Base-by-base conservation (phyloP, 257 asterid species). In the Cynanchum wilfordii region DNA sequence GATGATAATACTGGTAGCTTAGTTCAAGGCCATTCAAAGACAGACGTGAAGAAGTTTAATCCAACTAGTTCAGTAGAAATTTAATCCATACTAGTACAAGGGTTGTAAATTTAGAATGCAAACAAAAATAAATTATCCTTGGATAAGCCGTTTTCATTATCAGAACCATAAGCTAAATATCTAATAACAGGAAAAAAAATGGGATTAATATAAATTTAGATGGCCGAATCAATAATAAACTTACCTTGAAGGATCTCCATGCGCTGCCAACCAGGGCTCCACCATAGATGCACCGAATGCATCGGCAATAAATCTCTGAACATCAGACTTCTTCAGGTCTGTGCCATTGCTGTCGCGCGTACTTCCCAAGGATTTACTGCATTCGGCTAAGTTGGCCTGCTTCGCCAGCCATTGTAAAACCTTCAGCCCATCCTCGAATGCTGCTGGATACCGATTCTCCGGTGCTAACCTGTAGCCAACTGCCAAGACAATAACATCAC, bases 211-310 rank as follows among this genome's bases (percentile, higher is more conserved):
- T 60, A 12, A 60, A 60, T 10, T 60, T 15, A 78, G 73, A 29
- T 25, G 62, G 45, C 11, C 29, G 68, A 58, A 71, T 52, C 64
- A 73, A 72, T 5, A 5, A 20, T 7, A 55, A 75, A 74, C 84
- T 64, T 73, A 93, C 98, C 98, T 90, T 56, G 95, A 90, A 24
- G 97, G 98, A 89, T 93, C 98, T 25, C 91, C 98, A 77, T 93
- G 98, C 63, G 98, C 93, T 85, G 97, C 96, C 90, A 93, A 77
- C 98, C 98, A 93, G 6, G 98, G 98, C 85, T 93, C 98, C 49
- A 87, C 91, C 97, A 90, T 76, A 17, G 97, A 90, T 56, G 97
- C 96, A 60, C 98, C 96, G 72, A 91, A 89, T 2, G 92, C 96
- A 75, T 91, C 96, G 0, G 89, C 85, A 80, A 91, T 77, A 71